Evolutionary conservation across 331 rosid species (phyloP).

Genomic region (Arachis monticola): DNA sequence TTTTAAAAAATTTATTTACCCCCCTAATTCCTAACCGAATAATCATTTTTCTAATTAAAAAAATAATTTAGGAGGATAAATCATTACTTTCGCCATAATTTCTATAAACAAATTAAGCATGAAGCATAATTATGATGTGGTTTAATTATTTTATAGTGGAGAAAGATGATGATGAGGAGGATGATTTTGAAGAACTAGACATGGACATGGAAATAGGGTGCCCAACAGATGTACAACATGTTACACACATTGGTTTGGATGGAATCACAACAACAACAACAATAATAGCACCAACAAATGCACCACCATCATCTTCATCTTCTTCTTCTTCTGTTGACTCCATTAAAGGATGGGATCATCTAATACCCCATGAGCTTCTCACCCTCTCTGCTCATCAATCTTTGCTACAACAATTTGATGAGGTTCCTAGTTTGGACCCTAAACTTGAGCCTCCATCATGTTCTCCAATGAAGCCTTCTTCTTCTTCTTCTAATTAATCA

Average conservation of each 20-base stretch:
- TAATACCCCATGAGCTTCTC: conserved; percentile 55
- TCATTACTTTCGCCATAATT: too few relatives aligned
- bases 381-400: conserved; percentile 57
- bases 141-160: conserved; percentile 50
- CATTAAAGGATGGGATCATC: conserved; percentile 62
- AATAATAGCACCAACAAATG: neutral
- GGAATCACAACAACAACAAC: conserved; percentile 43
- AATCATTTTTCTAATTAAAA: too few relatives aligned
- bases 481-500: conserved; percentile 18
- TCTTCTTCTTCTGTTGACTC: conserved; percentile 37
- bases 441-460: conserved; percentile 38
- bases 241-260: conserved; percentile 94
- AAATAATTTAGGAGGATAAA: too few relatives aligned
- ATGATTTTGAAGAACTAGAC: conserved; percentile 45
- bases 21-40: too few relatives aligned
- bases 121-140: too few relatives aligned
- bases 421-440: conserved; percentile 44
- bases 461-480: neutral
- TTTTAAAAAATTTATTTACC: too few relatives aligned
- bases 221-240: conserved; percentile 95
- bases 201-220: conserved; percentile 87
- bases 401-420: conserved; percentile 40
- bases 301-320: neutral
- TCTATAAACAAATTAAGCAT: too few relatives aligned
- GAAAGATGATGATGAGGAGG: conserved; percentile 53